A percentile compares a stretch with the other conserved stretches of the same genome.
These are phyloP conservation scores for Entonaema liquescens DNA, from an alignment of 495 filamentous ascomycete species.

Conservation along the genomic window DNA sequence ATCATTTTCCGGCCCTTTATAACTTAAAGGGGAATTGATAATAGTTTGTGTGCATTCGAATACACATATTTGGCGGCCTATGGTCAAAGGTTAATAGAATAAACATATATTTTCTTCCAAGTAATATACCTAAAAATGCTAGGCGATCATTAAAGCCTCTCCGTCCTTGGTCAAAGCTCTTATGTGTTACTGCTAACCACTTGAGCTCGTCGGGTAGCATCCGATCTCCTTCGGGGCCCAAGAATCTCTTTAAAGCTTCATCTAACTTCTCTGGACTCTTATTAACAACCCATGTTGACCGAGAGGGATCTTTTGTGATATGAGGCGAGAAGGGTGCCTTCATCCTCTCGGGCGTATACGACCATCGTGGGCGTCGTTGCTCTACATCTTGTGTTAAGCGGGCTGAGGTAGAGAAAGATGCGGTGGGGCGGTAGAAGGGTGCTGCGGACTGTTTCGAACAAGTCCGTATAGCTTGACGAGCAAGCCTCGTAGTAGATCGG, in stretches of 20 bases:
- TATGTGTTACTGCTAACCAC: slow-evolving; percentile 97
- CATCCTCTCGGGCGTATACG: slow-evolving; percentile 79
- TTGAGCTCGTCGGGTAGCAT: slow-evolving; percentile 89
- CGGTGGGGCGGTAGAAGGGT: slow-evolving; percentile 12
- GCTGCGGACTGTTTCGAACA: slow-evolving; percentile 21
- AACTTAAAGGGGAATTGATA: slow-evolving; percentile 55
- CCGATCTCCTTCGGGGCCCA: slow-evolving; percentile 73
- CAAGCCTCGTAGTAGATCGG: slow-evolving; percentile 34
- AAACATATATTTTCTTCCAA: neutral
- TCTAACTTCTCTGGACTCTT: slow-evolving; percentile 76
- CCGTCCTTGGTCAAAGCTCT: slow-evolving; percentile 95
- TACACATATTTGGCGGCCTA: slow-evolving; percentile 79
- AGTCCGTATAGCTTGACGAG: slow-evolving; percentile 33
- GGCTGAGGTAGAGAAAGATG: slow-evolving; percentile 38
- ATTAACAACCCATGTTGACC: slow-evolving; percentile 72
- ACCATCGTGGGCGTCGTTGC: slow-evolving; percentile 71
- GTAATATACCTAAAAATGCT: slow-evolving; percentile 80
- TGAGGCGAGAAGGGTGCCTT: slow-evolving; percentile 72
- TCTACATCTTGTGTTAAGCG: slow-evolving; percentile 17
- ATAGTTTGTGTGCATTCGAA: slow-evolving; percentile 79
- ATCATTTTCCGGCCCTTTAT: slow-evolving; percentile 47
- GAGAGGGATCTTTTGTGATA: slow-evolving; percentile 56
- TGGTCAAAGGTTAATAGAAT: neutral
- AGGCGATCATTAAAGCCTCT: slow-evolving; percentile 94
- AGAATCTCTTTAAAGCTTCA: slow-evolving; percentile 72